phyloP scores from a whole-genome alignment of 2,329 filamentous ascomycete species.

The Arthrocladium fulminans region DNA sequence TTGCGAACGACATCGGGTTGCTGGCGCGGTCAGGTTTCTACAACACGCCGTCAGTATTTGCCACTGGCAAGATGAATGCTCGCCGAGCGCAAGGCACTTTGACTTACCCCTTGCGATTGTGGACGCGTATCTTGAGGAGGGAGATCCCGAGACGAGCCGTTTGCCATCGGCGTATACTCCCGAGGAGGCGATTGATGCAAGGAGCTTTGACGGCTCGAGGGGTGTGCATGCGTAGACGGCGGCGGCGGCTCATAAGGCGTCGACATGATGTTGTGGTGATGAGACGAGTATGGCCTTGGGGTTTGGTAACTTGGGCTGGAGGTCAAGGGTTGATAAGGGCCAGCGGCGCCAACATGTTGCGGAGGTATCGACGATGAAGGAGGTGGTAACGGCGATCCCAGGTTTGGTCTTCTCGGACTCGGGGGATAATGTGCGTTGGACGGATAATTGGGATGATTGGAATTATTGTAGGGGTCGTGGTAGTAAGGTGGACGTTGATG shows the following conservation, averaged over 20 bases:
- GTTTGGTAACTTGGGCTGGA: slow-evolving; percentile 18
- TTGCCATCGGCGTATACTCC: slow-evolving; percentile 31
- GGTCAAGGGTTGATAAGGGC: slow-evolving; percentile 16
- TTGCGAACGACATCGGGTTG: slow-evolving; percentile 92
- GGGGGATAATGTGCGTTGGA: slow-evolving; percentile 20
- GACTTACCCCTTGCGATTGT: slow-evolving; percentile 32
- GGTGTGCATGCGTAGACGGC: slow-evolving; percentile 37
- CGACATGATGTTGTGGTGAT: slow-evolving; percentile 9
- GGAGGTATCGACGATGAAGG: slow-evolving; percentile 14
- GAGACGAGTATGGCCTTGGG: slow-evolving; percentile 19
- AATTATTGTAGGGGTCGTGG: slow-evolving; percentile 2
- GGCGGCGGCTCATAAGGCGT: slow-evolving; percentile 13
- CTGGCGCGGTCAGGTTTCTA: slow-evolving; percentile 65
- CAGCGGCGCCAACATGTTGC: slow-evolving; percentile 13
- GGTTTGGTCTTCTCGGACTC: slow-evolving; percentile 1
- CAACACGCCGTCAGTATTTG: slow-evolving; percentile 21
- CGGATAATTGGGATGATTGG: neutral
- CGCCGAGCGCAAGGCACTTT: neutral
- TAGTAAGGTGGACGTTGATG: neutral
- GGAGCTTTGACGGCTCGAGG: slow-evolving; percentile 29
- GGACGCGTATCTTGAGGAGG: slow-evolving; percentile 29
- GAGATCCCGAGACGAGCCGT: slow-evolving; percentile 28
- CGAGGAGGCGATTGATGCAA: slow-evolving; percentile 36
- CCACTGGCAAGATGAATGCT: no score
- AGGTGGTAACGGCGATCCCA: slow-evolving; percentile 31